Evolutionary conservation across 257 asterid species (phyloP), one percentile per base, ranked within the genome.

Genomic region (Capsicum chinense): DNA sequence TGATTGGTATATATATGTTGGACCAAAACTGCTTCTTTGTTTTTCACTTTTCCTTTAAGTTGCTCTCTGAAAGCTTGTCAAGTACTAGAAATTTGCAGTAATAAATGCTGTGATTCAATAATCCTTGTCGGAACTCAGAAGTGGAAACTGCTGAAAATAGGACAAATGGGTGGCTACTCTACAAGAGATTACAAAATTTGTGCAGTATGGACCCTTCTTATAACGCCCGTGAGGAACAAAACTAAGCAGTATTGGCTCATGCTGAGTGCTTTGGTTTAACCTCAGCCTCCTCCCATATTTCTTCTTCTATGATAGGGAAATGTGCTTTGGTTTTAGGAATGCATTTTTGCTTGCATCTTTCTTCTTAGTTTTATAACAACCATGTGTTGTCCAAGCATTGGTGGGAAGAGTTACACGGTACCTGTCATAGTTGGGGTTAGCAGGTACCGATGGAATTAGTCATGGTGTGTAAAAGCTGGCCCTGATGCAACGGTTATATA

Each of bases 31-130:
- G 14, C 33, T 76, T 76, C 50, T 54, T 78, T 14, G 66, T 78
- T 54, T 4, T 71, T 71, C 39, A 47, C 58, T 71, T n/a, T 71
- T 48, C 58, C 39, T 47, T 78, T 54, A 78, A 78, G 82, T 78
- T 78, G 63, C 50, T 33, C 33, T 78, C 50, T 15, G 82, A 78
- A 78, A 78, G 82, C 50, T 56, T 76, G 63, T 8, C 47, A 78
- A 33, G 33, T 78, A 78, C 48, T 33, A 19, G 82, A 54, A 78
- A 78, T 78, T 69, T 56, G 60, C 50, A 54, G 63, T 78, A 78
- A 33, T 14, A 52, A 64, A 54, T 78, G 48, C 50, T 78, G 37
- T 78, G 26, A 0, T 52, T 54, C 62, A 54, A 70, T 33, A 78
- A 54, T 56, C 48, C 33, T 78, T 26, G 33, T 78, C 82, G 33